Evolutionary conservation across 352 stramenopile species (phyloP).

Genomic region (Achlya hypogyna): DNA sequence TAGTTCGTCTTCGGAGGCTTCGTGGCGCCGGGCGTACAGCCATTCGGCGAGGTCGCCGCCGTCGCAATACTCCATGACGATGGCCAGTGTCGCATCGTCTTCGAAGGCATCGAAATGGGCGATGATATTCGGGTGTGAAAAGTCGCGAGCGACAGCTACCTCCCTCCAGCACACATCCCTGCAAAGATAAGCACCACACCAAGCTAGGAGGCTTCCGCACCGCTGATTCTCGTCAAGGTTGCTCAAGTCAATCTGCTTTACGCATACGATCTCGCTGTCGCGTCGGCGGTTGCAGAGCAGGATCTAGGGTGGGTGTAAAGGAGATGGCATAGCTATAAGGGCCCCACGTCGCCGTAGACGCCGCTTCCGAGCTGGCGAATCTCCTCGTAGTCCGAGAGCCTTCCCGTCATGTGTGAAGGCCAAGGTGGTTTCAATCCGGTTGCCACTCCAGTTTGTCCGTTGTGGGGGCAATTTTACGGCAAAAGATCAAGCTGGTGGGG

Average conservation of each 20-base stretch:
- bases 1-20: not conserved
- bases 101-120: not conserved
- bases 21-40: not conserved
- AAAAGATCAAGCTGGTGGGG: too few species aligned
- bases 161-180: conserved; percentile 9
- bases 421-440: too few species aligned
- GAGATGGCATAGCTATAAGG: not conserved
- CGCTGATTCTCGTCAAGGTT: not conserved
- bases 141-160: not conserved
- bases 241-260: conserved; percentile 2
- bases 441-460: too few species aligned
- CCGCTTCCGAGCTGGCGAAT: conserved; percentile 10
- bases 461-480: too few species aligned
- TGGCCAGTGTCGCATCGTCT: not conserved
- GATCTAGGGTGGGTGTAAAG: not conserved
- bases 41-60: not conserved
- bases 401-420: too few species aligned
- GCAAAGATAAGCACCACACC: not conserved
- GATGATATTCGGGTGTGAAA: conserved; percentile 12
- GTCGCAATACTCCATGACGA: conserved; percentile 17
- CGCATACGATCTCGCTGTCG: conserved; percentile 12
- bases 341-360: conserved; percentile 9
- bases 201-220: not conserved
- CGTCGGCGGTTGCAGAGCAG: not conserved
- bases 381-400: not conserved